Evolutionary conservation across 768 basidiomycete species (phyloP).

Genomic region (Cystobasidium tubakii): DNA sequence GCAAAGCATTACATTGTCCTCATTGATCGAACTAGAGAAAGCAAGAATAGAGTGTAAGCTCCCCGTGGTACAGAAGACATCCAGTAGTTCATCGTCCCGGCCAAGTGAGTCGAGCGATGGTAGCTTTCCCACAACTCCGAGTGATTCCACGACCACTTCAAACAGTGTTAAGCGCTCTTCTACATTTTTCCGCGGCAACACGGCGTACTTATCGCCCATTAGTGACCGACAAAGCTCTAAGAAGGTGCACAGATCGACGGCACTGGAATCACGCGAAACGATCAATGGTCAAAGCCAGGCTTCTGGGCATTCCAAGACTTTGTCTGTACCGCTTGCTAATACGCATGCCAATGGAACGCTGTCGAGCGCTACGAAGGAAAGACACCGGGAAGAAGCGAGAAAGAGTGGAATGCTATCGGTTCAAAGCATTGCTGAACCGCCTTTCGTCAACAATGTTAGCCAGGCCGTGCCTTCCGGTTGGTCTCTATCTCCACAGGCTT

Average conservation of each 20-base stretch:
- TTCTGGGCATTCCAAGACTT: neutral
- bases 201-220: neutral
- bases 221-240: neutral
- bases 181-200: neutral
- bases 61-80: neutral
- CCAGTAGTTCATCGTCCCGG: neutral
- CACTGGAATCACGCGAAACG: no score
- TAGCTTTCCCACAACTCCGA: constrained; percentile 5
- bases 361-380: neutral
- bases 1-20: neutral
- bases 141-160: neutral
- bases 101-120: constrained; percentile 14
- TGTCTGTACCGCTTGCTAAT: constrained; percentile 6
- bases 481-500: constrained; percentile 18
- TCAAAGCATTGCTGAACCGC: neutral
- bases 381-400: constrained; percentile 7
- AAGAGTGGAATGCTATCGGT: neutral
- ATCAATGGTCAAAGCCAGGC: no score
- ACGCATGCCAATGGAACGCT: neutral
- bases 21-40: constrained; percentile 9
- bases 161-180: neutral
- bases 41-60: neutral
- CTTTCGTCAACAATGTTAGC: neutral
- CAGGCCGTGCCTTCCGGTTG: neutral
- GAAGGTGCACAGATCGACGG: neutral